Percentiles rank a stretch among this genome's conserved stretches.
Conservation (phyloP, 352 stramenopile species). For the Globisporangium canariense region DNA sequence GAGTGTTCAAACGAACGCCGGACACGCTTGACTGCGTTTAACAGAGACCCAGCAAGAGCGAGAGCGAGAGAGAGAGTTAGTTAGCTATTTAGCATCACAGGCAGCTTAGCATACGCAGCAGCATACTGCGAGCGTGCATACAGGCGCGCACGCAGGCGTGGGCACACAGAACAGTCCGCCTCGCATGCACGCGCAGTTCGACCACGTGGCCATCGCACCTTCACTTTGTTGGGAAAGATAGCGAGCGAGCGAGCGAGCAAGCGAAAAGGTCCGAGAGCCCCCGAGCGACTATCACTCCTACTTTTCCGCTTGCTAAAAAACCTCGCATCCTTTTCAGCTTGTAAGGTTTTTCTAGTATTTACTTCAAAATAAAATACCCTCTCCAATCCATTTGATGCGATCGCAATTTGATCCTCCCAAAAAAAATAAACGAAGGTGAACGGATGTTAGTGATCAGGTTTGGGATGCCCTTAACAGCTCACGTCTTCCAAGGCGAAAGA, state of each 20-base stretch:
- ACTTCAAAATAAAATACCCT: no score
- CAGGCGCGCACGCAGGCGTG: background rate
- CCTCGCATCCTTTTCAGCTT: background rate
- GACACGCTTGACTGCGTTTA: constrained; percentile 3
- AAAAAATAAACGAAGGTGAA: no score
- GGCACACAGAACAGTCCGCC: background rate
- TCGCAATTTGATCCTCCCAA: no score
- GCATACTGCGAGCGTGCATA: background rate
- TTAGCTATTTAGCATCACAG: background rate
- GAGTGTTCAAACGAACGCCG: constrained; percentile 2
- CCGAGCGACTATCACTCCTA: background rate
- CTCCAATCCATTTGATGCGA: no score
- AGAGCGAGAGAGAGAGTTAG: background rate
- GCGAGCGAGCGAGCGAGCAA: constrained; percentile 11
- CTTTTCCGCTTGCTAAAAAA: background rate
- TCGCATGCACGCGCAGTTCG: background rate
- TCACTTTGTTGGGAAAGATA: constrained; percentile 19
- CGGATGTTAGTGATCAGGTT: background rate
- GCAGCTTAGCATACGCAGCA: background rate
- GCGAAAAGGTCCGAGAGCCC: background rate
- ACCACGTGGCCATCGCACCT: constrained; percentile 20
- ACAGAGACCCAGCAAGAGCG: background rate
- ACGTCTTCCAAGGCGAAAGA: background rate
- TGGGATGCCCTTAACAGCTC: background rate
- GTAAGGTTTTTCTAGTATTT: no score